Evolutionary conservation across 2,329 filamentous ascomycete species (phyloP).

Genomic region (Ophiostoma ulmi): DNA sequence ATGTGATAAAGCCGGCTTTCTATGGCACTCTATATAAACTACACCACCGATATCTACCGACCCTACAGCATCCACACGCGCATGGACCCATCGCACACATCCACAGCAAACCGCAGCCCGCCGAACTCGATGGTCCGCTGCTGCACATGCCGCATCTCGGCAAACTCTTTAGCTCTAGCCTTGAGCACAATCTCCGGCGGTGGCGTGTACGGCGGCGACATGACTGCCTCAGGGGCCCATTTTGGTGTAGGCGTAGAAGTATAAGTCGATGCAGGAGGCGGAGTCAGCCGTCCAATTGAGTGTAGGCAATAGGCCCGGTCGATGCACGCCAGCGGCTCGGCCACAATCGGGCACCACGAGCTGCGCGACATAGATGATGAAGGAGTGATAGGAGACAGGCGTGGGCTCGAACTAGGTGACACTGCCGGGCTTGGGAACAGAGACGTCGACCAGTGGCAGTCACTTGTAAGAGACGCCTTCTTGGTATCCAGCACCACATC

Average conservation of each 20-base stretch:
- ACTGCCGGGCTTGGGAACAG: background rate
- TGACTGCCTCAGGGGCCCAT: conserved; percentile 7
- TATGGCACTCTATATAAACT: background rate
- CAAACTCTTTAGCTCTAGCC: conserved; percentile 10
- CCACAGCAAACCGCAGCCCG: conserved; percentile 24
- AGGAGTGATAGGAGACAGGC: background rate
- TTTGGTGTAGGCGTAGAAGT: background rate
- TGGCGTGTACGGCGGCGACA: conserved; percentile 16
- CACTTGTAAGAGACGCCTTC: background rate
- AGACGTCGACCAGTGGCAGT: conserved; percentile 7
- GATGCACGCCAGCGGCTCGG: conserved; percentile 21
- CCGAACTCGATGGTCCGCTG: conserved; percentile 2
- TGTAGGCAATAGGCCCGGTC: conserved; percentile 23
- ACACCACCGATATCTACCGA: background rate
- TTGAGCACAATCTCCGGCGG: background rate
- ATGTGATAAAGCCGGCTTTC: background rate
- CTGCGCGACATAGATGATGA: background rate
- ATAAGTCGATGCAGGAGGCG: background rate
- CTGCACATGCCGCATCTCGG: conserved; percentile 15
- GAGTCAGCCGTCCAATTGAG: background rate
- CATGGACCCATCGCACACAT: conserved; percentile 23
- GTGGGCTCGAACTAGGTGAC: background rate
- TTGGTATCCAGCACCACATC: conserved; percentile 14
- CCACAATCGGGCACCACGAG: conserved; percentile 23
- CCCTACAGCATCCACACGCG: conserved; percentile 22